phyloP scores from a whole-genome alignment of 2,329 filamentous ascomycete species.

The Dactylonectria macrodidyma region DNA sequence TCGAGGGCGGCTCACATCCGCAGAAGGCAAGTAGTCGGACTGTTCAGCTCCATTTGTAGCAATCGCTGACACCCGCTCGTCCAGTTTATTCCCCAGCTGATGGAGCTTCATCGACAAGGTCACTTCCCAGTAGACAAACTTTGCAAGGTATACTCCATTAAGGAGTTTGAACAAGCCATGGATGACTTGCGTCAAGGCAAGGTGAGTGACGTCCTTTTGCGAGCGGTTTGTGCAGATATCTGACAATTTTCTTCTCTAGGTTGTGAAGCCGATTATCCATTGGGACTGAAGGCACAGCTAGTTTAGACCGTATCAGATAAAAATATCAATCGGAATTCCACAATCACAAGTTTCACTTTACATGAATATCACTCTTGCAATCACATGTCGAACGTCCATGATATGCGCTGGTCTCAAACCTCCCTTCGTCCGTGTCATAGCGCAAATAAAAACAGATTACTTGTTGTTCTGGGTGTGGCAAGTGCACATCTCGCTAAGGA shows the following conservation, averaged over 20 bases:
- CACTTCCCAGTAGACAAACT: conserved; percentile 22
- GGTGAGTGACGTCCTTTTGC: conserved; percentile 1
- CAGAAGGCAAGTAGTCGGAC: conserved; percentile 2
- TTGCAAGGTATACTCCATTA: conserved; percentile 19
- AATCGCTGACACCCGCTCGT: background rate
- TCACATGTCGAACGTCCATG: too few species aligned
- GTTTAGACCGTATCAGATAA: background rate
- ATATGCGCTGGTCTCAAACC: too few species aligned
- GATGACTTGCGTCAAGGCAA: conserved; percentile 17
- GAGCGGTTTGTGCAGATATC: background rate
- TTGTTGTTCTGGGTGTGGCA: background rate
- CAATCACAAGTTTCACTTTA: too few species aligned
- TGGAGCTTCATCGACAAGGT: conserved; percentile 17
- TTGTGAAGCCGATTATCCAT: conserved; percentile 13
- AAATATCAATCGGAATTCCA: too few species aligned
- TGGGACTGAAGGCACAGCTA: conserved; percentile 1
- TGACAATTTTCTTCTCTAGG: background rate
- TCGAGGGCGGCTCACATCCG: conserved; percentile 21
- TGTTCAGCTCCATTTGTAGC: too few species aligned
- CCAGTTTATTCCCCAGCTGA: conserved; percentile 23
- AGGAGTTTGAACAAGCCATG: conserved; percentile 11
- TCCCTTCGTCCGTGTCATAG: too few species aligned
- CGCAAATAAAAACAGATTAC: background rate
- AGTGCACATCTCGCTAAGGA: background rate
- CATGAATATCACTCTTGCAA: background rate